phyloP scores from a whole-genome alignment of 2,329 filamentous ascomycete species.

The Aspergillus sp. region DNA sequence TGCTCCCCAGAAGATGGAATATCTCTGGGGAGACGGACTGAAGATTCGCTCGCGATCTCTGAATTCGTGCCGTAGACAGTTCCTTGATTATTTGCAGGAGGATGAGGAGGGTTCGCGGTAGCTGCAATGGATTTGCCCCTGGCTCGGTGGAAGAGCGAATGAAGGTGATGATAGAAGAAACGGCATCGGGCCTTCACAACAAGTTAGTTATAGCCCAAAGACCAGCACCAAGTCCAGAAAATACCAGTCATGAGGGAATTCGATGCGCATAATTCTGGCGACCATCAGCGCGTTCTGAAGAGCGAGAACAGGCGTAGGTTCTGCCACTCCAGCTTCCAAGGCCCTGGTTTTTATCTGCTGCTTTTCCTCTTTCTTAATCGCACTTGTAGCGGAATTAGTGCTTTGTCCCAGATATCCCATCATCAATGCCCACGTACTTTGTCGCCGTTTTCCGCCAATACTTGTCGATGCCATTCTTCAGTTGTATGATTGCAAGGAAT shows the following conservation, averaged over 20 bases:
- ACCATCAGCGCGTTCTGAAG: slow-evolving; percentile 81
- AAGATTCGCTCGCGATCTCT: slow-evolving; percentile 64
- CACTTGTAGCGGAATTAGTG: slow-evolving; percentile 32
- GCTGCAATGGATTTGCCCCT: slow-evolving; percentile 52
- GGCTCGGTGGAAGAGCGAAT: slow-evolving; percentile 49
- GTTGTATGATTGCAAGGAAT: slow-evolving; percentile 81
- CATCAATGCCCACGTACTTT: slow-evolving; percentile 37
- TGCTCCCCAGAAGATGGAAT: slow-evolving; percentile 65
- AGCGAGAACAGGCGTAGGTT: slow-evolving; percentile 65
- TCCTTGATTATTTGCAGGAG: slow-evolving; percentile 86
- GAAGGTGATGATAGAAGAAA: slow-evolving; percentile 49
- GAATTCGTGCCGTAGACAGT: slow-evolving; percentile 67
- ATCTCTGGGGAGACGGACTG: slow-evolving; percentile 74
- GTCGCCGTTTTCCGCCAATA: slow-evolving; percentile 80
- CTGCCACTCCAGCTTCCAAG: slow-evolving; percentile 66
- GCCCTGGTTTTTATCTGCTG: slow-evolving; percentile 63
- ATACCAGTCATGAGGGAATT: slow-evolving; percentile 79
- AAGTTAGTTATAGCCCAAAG: too few species aligned
- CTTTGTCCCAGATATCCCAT: not conserved
- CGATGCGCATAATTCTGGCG: slow-evolving; percentile 79
- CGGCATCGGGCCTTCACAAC: slow-evolving; percentile 41
- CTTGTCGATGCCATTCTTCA: slow-evolving; percentile 94
- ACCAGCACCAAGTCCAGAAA: too few species aligned
- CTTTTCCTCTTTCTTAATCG: slow-evolving; percentile 62
- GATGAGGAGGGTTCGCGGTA: slow-evolving; percentile 64